Evolutionary conservation across 2,329 filamentous ascomycete genomes (phyloP), one percentile per base, ranked within the genome.

Genomic region (Didymella segeticola): DNA sequence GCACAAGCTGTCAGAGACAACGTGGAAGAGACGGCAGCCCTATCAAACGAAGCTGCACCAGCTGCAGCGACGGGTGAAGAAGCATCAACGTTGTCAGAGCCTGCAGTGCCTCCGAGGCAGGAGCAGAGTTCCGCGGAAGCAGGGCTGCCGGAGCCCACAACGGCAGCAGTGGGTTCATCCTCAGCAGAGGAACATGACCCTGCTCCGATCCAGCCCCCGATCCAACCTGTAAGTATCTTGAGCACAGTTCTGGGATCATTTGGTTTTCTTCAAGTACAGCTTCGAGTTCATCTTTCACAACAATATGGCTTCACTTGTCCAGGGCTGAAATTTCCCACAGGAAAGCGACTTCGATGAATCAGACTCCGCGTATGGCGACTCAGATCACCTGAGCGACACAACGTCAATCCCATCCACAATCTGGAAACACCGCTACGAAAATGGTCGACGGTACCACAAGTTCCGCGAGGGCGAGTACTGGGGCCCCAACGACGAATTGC

Each of bases 401-500:
- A 70, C 68, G 5, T 69, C 68, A 4, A 67, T 72, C 15, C 58
- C 67, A 1, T 69, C 65, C 5, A 67, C 62, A 27, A 72, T 73
- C 43, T 62, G 63, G 58, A 60, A 53, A 23, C 64, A 71, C 42
- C 67, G 68, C 31, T 70, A 64, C 20, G 67, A 68, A 30, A 68
- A 73, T 60, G 70, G 70, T 11, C 69, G 70, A 4, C 60, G 69
- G 4, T 73, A 73, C 53, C 67, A 72, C 53, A 66, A 66, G 33
- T 71, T 64, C 31, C 61, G 65, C 9, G 66, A 71, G 36, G 68
- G 67, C 43, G 67, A 67, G 31, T 71, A 71, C 57, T 66, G 68
- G 59, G 67, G 65, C 4, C 69, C 68, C 10, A 70, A 70, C 39
- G 69, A 71, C 33, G 68, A 71, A 20, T 26, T 61, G 7, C 64